phyloP scores from a whole-genome alignment of 2,329 filamentous ascomycete genomes.

The Diaporthe citri region DNA sequence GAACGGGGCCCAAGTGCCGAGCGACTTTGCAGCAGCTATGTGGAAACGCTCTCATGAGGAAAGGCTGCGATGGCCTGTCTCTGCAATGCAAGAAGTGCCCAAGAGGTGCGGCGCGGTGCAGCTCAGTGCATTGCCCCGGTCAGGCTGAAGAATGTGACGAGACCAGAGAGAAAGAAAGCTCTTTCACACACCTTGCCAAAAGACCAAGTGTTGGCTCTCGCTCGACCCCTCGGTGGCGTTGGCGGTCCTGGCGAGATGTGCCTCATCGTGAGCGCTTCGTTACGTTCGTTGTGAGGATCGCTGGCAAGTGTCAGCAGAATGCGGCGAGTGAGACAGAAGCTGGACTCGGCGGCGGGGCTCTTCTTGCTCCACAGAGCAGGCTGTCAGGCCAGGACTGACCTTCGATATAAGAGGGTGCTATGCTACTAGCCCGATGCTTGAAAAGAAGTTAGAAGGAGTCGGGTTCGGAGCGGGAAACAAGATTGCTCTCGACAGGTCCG shows the following conservation, averaged over 20 bases:
- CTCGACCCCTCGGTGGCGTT: conserved; percentile 25
- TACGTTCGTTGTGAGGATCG: neutral
- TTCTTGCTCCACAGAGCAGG: neutral
- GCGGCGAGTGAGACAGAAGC: conserved; percentile 7
- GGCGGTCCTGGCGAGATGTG: conserved; percentile 40
- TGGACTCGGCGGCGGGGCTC: conserved; percentile 27
- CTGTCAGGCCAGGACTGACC: neutral
- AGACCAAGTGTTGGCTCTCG: conserved; percentile 39
- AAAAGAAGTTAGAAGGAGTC: conserved; percentile 7
- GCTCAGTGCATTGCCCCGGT: neutral
- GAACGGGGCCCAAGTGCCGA: neutral
- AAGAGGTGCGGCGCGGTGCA: neutral
- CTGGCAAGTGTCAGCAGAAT: conserved; percentile 32
- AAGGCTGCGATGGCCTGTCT: neutral
- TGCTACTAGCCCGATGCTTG: conserved; percentile 1
- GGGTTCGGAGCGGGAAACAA: conserved; percentile 11
- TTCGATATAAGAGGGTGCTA: neutral
- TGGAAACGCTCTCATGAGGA: neutral
- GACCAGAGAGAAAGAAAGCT: conserved; percentile 1
- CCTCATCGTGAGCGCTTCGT: conserved; percentile 34
- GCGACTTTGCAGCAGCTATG: neutral
- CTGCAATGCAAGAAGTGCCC: neutral
- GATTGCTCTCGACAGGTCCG: conserved; percentile 10
- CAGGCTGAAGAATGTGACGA: neutral
- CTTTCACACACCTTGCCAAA: conserved; percentile 38